These are phyloP conservation scores for Cymbopogon flexuosus DNA, from an alignment of 202 grass and related monocot species.

Conservation along the genomic window DNA sequence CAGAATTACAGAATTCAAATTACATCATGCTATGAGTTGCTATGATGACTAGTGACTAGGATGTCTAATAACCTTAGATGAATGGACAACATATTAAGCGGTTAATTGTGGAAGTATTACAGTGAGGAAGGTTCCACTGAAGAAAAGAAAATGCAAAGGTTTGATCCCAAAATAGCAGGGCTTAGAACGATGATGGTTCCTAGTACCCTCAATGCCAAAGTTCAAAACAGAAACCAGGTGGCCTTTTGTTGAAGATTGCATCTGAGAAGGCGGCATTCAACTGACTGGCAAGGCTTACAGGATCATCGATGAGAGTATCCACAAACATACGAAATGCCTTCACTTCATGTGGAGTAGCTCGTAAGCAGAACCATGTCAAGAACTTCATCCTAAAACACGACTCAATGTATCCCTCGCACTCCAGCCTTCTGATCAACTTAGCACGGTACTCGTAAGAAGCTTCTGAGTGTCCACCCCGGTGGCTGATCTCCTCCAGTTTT, in stretches of 20 bases:
- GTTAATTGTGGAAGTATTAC: background rate
- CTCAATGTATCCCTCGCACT: constrained; percentile 50
- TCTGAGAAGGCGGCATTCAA: constrained; percentile 59
- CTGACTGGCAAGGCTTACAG: background rate
- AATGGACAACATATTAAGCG: background rate
- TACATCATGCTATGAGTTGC: background rate
- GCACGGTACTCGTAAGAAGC: constrained; percentile 26
- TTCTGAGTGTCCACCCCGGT: constrained; percentile 17
- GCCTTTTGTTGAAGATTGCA: constrained; percentile 45
- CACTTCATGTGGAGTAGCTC: constrained; percentile 50
- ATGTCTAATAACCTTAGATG: background rate
- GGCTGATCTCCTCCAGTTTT: background rate
- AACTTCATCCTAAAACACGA: constrained; percentile 61
- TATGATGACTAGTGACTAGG: background rate
- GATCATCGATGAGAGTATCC: constrained; percentile 31
- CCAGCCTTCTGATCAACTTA: constrained; percentile 55
- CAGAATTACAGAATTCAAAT: background rate
- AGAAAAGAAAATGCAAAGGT: background rate
- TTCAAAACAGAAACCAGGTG: constrained; percentile 49
- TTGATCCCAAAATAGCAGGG: background rate
- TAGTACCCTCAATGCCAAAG: constrained; percentile 45
- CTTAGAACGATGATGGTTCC: background rate
- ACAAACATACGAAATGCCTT: constrained; percentile 40
- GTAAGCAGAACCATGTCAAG: constrained; percentile 70
- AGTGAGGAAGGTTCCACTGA: background rate